phyloP scores from a whole-genome alignment of 2,329 filamentous ascomycete species.

The Cladosporium sp. region DNA sequence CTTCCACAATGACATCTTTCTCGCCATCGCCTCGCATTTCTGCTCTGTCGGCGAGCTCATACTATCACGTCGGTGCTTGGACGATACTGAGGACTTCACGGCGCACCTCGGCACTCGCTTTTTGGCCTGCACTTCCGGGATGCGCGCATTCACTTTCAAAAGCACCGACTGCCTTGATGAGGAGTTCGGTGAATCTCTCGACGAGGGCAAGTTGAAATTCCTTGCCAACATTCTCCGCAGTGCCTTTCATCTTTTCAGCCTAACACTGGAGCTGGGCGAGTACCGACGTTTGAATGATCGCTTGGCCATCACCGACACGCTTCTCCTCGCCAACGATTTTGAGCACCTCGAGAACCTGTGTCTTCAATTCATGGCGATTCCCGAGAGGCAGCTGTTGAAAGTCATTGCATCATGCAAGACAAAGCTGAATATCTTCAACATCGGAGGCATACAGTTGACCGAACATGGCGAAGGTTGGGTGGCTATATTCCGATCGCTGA shows the following conservation, averaged over 20 bases:
- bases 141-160: background rate
- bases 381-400: background rate
- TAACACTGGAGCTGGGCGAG: background rate
- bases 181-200: background rate
- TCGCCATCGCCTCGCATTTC: background rate
- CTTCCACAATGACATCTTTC: background rate
- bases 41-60: background rate
- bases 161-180: background rate
- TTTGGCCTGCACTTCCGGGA: background rate
- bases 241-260: background rate
- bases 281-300: background rate
- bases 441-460: background rate
- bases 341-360: background rate
- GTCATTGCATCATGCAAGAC: background rate
- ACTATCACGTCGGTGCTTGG: background rate
- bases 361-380: background rate
- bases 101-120: background rate
- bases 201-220: background rate
- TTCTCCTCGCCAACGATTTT: background rate
- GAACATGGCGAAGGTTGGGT: background rate
- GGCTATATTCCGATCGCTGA: background rate
- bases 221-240: background rate
- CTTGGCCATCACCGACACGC: background rate
- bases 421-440: background rate
- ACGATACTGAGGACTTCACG: background rate